A percentile compares a stretch with the other conserved stretches of the same genome.
Conservation (phyloP, 176 grass and related monocot genomes). For the Musa itinerans region DNA sequence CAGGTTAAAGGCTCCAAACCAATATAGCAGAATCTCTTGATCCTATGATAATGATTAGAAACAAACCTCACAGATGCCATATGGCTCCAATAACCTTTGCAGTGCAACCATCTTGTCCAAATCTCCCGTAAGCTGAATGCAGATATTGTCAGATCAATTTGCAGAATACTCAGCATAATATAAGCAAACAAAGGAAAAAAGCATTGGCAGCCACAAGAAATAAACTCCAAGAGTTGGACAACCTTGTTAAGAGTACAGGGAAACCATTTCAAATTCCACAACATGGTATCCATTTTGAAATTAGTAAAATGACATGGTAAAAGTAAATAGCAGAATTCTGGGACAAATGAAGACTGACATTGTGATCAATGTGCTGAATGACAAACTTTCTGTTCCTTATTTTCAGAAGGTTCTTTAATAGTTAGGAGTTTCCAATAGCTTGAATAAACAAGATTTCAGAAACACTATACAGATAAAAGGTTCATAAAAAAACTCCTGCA, state of each 20-base stretch:
- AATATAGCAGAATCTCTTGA: neutral
- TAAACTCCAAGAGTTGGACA: neutral
- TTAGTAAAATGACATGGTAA: too few species aligned
- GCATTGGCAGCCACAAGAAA: neutral
- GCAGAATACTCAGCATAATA: neutral
- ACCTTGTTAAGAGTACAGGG: neutral
- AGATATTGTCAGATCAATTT: neutral
- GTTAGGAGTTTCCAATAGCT: too few species aligned
- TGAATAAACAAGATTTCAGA: too few species aligned
- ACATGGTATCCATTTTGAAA: neutral
- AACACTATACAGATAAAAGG: too few species aligned
- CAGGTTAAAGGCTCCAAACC: too few species aligned
- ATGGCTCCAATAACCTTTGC: conserved; percentile 44
- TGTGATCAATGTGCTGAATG: too few species aligned
- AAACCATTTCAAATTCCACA: neutral
- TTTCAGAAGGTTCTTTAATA: too few species aligned
- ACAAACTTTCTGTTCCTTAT: too few species aligned
- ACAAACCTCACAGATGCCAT: conserved; percentile 53
- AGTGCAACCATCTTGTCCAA: conserved; percentile 45
- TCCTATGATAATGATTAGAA: neutral
- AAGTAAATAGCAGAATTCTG: too few species aligned
- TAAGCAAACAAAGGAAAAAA: neutral
- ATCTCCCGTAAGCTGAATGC: conserved; percentile 42
- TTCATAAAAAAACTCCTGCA: too few species aligned
- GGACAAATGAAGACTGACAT: too few species aligned